Evolutionary conservation across 2,329 filamentous ascomycete species (phyloP).

Genomic region (Boeremia lycopersici): DNA sequence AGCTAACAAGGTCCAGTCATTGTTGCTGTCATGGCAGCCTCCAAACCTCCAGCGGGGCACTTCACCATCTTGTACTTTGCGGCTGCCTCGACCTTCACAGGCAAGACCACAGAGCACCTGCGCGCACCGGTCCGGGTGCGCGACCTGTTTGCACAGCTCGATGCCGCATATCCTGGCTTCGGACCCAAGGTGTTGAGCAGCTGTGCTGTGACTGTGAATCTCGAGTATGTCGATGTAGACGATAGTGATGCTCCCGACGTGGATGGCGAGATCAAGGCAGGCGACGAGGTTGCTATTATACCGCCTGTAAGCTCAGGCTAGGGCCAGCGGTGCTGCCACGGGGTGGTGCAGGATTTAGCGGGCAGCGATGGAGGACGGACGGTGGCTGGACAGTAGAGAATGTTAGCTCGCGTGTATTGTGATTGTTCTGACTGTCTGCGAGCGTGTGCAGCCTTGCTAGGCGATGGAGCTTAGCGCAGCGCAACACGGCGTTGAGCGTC

Average conservation of each 20-base stretch:
- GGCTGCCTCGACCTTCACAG: constrained; percentile 71
- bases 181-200: constrained; percentile 70
- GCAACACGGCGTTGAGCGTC: too few relatives aligned
- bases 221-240: constrained; percentile 77
- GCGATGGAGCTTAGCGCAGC: too few relatives aligned
- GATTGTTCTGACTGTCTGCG: too few relatives aligned
- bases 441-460: too few relatives aligned
- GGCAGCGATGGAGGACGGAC: too few relatives aligned
- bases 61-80: constrained; percentile 87
- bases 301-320: constrained; percentile 86
- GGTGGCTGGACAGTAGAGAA: too few relatives aligned
- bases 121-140: constrained; percentile 68
- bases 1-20: constrained; percentile 24
- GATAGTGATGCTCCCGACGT: constrained; percentile 54
- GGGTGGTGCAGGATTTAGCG: not conserved
- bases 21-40: constrained; percentile 40
- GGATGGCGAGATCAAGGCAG: constrained; percentile 65
- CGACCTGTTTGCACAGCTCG: constrained; percentile 70
- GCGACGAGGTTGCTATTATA: constrained; percentile 86
- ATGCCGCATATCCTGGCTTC: constrained; percentile 73
- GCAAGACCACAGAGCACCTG: constrained; percentile 69
- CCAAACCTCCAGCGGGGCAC: constrained; percentile 64
- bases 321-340: constrained; percentile 24
- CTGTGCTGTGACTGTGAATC: constrained; percentile 78
- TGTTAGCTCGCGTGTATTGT: too few relatives aligned